These are phyloP conservation scores for Turritis glabra DNA, from an alignment of 345 rosid genomes.

Conservation along the genomic window DNA sequence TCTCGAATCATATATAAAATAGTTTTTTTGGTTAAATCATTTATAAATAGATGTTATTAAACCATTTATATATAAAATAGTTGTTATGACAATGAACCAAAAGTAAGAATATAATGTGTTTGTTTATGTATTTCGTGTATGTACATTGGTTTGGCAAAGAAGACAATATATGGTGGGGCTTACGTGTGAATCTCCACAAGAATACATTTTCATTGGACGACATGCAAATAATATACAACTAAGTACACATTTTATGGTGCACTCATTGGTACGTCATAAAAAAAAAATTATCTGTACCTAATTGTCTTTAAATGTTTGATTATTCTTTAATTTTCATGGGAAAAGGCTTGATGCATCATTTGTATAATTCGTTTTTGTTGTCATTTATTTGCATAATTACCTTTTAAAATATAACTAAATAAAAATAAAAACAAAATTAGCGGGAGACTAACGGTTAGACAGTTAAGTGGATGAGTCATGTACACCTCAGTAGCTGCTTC, in stretches of 20 bases:
- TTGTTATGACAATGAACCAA: not conserved
- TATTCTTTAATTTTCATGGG: not conserved
- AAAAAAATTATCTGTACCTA: not conserved
- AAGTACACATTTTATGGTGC: constrained; percentile 24
- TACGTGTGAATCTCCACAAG: constrained; percentile 35
- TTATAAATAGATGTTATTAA: not conserved
- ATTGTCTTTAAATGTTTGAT: not conserved
- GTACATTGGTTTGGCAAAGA: constrained; percentile 7
- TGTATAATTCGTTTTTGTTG: too few species aligned
- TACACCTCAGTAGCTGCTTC: constrained; percentile 26
- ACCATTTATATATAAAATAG: too few species aligned
- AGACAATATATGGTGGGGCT: constrained; percentile 37
- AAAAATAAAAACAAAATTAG: not conserved
- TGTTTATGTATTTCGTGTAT: constrained; percentile 16
- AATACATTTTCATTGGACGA: constrained; percentile 27
- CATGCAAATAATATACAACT: constrained; percentile 21
- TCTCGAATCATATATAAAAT: not conserved
- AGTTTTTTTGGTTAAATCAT: not conserved
- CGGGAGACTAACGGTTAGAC: constrained; percentile 26
- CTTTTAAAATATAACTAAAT: too few species aligned
- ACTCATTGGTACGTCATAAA: not conserved
- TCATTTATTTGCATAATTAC: too few species aligned
- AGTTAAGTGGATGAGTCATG: constrained; percentile 36
- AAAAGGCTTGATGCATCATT: too few species aligned
- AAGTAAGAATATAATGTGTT: constrained; percentile 3